Evolutionary conservation across 177 flowering plant species (phyloP).

Genomic region (Vitis hybrid): DNA sequence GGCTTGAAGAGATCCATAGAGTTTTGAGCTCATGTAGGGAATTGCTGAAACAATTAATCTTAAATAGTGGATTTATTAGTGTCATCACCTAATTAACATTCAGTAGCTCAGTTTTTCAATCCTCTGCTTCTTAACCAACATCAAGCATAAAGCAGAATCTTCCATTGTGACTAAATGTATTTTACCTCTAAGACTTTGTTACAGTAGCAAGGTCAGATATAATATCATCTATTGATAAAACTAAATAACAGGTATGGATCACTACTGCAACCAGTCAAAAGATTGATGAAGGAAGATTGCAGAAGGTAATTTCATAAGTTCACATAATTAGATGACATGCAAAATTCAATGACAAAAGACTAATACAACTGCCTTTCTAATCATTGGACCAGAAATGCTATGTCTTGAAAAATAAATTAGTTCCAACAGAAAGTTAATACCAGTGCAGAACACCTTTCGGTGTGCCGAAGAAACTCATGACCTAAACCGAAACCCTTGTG

Average conservation of each 20-base stretch:
- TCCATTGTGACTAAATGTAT: too few species aligned
- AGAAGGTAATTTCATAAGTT: not conserved
- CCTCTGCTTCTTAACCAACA: not conserved
- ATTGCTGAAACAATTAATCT: not conserved
- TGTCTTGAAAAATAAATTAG: not conserved
- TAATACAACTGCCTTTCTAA: too few species aligned
- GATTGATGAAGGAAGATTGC: not conserved
- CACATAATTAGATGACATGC: not conserved
- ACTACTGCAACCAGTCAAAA: not conserved
- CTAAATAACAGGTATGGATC: not conserved
- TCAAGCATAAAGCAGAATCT: not conserved
- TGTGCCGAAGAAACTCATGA: conserved; percentile 92
- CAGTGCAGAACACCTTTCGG: conserved; percentile 95
- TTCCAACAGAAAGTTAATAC: conserved; percentile 35
- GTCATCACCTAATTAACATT: not conserved
- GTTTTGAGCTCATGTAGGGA: not conserved
- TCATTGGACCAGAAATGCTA: too few species aligned
- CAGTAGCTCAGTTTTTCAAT: not conserved
- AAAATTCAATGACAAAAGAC: not conserved
- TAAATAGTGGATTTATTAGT: not conserved
- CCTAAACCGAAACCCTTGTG: conserved; percentile 96
- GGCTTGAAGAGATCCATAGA: not conserved
- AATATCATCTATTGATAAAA: not conserved
- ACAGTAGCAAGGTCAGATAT: not conserved
- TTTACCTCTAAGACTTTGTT: too few species aligned